Percentiles rank a stretch among this genome's conserved stretches.
Evolutionary conservation across 306 rosid genomes (phyloP).

Genomic region (Casuarina equisetifolia): DNA sequence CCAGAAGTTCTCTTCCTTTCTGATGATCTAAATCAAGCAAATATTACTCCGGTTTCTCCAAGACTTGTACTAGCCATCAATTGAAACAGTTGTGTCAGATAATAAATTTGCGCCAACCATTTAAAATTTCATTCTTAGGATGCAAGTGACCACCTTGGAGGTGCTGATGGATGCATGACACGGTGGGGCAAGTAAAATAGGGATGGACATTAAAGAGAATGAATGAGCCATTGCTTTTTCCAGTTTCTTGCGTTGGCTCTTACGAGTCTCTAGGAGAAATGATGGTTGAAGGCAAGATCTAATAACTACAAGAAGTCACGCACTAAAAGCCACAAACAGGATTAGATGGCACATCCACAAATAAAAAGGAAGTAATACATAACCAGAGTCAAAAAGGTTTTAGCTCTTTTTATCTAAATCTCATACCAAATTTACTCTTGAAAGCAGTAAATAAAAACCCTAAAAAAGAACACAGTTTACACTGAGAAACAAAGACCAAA

Average conservation of each 20-base stretch:
- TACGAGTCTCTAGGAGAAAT: not conserved
- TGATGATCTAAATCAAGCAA: too few relatives aligned
- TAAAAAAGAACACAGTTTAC: constrained; percentile 12
- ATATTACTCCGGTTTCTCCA: too few relatives aligned
- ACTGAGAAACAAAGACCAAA: not conserved
- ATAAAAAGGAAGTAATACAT: constrained; percentile 10
- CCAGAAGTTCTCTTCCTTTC: too few relatives aligned
- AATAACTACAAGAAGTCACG: not conserved
- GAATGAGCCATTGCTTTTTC: not conserved
- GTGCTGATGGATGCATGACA: too few relatives aligned
- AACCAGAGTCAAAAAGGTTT: constrained; percentile 14
- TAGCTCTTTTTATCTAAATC: constrained; percentile 23
- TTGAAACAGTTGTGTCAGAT: too few relatives aligned
- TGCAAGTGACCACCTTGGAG: too few relatives aligned
- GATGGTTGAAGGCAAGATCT: not conserved
- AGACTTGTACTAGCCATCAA: too few relatives aligned
- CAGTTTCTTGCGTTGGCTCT: not conserved
- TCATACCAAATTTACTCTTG: constrained; percentile 33
- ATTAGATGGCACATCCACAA: constrained; percentile 20
- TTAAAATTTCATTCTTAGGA: too few relatives aligned
- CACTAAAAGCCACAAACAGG: not conserved
- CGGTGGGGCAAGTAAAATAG: too few relatives aligned
- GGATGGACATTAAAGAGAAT: too few relatives aligned
- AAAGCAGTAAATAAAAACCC: constrained; percentile 27
- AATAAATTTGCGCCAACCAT: too few relatives aligned